Conservation (phyloP, 2,329 filamentous ascomycete species). For the Aspergillus sp. region DNA sequence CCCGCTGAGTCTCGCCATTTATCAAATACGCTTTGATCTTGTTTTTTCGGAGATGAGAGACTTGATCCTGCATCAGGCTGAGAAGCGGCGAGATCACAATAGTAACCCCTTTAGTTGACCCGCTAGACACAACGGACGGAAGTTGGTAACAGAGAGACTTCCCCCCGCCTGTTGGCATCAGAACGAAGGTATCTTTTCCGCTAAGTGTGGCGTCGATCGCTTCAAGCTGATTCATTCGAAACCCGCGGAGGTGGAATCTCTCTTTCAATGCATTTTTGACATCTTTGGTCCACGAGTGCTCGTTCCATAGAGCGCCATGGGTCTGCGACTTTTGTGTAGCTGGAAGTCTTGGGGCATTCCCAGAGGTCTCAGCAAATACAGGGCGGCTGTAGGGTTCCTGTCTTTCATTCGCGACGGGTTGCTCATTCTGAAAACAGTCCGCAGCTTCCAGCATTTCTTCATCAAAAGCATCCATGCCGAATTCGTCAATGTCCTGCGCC, state of each 20-base stretch:
- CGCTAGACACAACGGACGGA: conserved; percentile 80
- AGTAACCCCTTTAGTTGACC: conserved; percentile 81
- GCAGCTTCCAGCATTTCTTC: conserved; percentile 52
- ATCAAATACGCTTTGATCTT: conserved; percentile 80
- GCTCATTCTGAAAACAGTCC: conserved; percentile 41
- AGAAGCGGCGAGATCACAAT: conserved; percentile 93
- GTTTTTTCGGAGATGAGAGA: conserved; percentile 75
- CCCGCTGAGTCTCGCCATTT: conserved; percentile 72
- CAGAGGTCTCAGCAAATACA: conserved; percentile 48
- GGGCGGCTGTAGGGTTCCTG: conserved; percentile 32
- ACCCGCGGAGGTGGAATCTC: conserved; percentile 81
- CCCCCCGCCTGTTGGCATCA: conserved; percentile 97
- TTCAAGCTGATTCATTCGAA: conserved; percentile 89
- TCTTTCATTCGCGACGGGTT: conserved; percentile 21
- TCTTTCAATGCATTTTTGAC: conserved; percentile 80
- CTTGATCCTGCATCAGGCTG: conserved; percentile 97
- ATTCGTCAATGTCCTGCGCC: conserved; percentile 40
- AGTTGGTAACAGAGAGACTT: conserved; percentile 98
- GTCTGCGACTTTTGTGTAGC: conserved; percentile 37
- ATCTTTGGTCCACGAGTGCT: conserved; percentile 80
- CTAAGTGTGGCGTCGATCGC: conserved; percentile 91
- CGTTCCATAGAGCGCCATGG: conserved; percentile 56
- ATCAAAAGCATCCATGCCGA: conserved; percentile 49
- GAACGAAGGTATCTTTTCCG: conserved; percentile 88
- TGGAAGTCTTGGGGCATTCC: conserved; percentile 39